These are phyloP conservation scores for Paracoccidioides brasiliensis DNA, from an alignment of 2,329 filamentous ascomycete genomes.

Conservation along the genomic window DNA sequence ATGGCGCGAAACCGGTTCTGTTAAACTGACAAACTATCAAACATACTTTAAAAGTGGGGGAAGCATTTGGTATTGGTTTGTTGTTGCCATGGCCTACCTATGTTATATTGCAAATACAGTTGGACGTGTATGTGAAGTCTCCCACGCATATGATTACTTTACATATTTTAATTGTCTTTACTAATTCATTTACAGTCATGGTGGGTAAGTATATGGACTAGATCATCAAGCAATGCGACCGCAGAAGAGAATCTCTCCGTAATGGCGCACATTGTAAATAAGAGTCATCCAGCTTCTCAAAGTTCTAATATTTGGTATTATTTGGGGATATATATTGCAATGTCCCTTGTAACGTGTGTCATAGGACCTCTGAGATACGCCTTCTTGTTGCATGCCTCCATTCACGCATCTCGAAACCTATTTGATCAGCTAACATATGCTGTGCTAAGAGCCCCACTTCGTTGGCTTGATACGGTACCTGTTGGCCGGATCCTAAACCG, in stretches of 20 bases:
- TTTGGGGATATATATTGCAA: constrained; percentile 51
- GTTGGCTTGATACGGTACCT: constrained; percentile 70
- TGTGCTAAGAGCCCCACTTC: constrained; percentile 58
- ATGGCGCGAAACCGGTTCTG: constrained; percentile 54
- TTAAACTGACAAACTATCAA: constrained; percentile 54
- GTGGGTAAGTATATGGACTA: constrained; percentile 37
- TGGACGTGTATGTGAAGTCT: constrained; percentile 28
- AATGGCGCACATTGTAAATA: constrained; percentile 7
- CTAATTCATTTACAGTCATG: constrained; percentile 23
- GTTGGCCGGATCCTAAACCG: constrained; percentile 64
- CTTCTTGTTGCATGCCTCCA: constrained; percentile 50
- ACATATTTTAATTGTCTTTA: not conserved
- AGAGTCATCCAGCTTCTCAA: not conserved
- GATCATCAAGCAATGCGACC: constrained; percentile 16
- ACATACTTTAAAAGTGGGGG: constrained; percentile 56
- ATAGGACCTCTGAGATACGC: constrained; percentile 51
- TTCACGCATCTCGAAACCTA: constrained; percentile 54
- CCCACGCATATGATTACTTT: not conserved
- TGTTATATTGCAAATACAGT: constrained; percentile 43
- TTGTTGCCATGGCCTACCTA: constrained; percentile 43
- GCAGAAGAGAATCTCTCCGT: constrained; percentile 7
- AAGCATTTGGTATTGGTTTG: constrained; percentile 46
- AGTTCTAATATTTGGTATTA: constrained; percentile 45
- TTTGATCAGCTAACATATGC: constrained; percentile 55
- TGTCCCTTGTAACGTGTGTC: constrained; percentile 45